Conservation (phyloP, 2,329 filamentous ascomycete species). For the Proliferodiscus dingleyae region DNA sequence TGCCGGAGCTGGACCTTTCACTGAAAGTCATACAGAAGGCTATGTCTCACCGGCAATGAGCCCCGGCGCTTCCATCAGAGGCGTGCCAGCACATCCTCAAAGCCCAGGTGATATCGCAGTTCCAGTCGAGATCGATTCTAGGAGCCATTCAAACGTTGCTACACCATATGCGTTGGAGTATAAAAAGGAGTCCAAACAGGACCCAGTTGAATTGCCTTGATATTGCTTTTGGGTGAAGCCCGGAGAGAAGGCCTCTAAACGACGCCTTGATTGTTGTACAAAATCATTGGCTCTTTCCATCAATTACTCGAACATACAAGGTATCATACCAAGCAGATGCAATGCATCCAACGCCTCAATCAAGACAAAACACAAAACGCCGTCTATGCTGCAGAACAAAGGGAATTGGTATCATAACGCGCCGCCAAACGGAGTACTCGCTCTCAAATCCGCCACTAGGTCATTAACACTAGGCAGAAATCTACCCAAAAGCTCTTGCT, state of each 20-base stretch:
- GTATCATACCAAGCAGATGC: conserved; percentile 12
- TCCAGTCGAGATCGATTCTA: conserved; percentile 51
- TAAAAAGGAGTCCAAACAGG: conserved; percentile 23
- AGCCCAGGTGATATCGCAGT: conserved; percentile 45
- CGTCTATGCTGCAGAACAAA: conserved; percentile 16
- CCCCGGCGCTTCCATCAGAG: conserved; percentile 32
- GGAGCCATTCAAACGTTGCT: conserved; percentile 13
- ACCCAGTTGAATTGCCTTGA: conserved; percentile 43
- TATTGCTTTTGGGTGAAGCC: conserved; percentile 16
- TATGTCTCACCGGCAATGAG: conserved; percentile 26
- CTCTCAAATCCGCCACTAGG: conserved; percentile 67
- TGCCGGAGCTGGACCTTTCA: conserved; percentile 42
- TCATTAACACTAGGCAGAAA: conserved; percentile 60
- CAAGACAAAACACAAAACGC: conserved; percentile 10
- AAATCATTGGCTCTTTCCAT: conserved; percentile 1
- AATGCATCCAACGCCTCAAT: conserved; percentile 17
- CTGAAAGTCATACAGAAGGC: conserved; percentile 16
- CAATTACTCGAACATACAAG: conserved; percentile 18
- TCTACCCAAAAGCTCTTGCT: conserved; percentile 58
- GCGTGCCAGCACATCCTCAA: conserved; percentile 42
- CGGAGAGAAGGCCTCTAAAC: conserved; percentile 14
- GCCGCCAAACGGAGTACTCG: conserved; percentile 69
- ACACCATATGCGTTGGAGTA: conserved; percentile 18
- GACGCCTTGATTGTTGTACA: conserved; percentile 15
- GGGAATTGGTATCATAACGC: conserved; percentile 40